Evolutionary conservation across 257 asterid species (phyloP).

Genomic region (Eustoma russellianum): DNA sequence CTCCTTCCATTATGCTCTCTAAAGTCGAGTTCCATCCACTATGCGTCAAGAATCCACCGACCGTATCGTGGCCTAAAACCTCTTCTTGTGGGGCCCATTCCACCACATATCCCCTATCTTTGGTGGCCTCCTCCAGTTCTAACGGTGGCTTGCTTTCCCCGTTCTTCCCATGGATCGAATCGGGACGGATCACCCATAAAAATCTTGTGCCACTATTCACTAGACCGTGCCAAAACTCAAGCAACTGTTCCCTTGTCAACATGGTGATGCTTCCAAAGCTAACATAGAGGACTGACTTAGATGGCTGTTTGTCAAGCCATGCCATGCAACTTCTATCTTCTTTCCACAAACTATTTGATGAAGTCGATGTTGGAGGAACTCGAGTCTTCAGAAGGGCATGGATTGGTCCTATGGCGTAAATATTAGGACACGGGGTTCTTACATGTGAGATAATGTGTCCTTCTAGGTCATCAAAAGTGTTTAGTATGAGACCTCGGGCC

Average conservation of each 20-base stretch:
- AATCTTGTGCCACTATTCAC: constrained; percentile 22
- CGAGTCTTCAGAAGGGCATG: constrained; percentile 12
- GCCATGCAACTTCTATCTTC: constrained; percentile 14
- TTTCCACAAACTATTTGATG: constrained; percentile 9
- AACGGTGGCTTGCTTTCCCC: not conserved
- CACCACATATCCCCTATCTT: not conserved
- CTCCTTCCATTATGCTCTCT: constrained; percentile 7
- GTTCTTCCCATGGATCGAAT: not conserved
- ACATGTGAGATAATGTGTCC: constrained; percentile 12
- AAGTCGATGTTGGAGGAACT: not conserved
- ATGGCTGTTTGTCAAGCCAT: constrained; percentile 17
- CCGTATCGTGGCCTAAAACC: not conserved
- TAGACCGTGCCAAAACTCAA: constrained; percentile 17
- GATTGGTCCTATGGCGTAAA: constrained; percentile 29
- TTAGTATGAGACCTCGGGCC: constrained; percentile 31
- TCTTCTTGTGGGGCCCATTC: constrained; percentile 5
- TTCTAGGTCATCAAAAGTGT: constrained; percentile 39
- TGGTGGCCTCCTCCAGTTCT: not conserved
- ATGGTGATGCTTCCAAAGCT: constrained; percentile 24
- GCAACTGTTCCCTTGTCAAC: constrained; percentile 4
- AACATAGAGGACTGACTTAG: constrained; percentile 17
- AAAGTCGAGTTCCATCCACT: constrained; percentile 6
- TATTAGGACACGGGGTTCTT: constrained; percentile 21
- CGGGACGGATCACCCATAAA: constrained; percentile 20
- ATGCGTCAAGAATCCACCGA: constrained; percentile 5